These are phyloP conservation scores for Globisporangium irregulare DNA, from an alignment of 352 stramenopile genomes.

Conservation along the genomic window DNA sequence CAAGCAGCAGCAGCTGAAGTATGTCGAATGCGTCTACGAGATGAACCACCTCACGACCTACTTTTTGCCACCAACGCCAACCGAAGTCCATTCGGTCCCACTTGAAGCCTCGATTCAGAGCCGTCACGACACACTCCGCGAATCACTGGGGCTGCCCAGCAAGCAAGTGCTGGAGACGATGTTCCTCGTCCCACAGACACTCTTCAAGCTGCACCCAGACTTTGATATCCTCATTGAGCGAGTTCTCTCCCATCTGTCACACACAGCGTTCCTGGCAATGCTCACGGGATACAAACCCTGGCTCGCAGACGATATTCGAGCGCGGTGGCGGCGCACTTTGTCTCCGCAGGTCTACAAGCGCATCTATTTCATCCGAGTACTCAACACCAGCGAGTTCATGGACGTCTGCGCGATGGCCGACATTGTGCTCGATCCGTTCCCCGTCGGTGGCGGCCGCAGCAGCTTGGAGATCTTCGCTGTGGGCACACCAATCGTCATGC, in stretches of 20 bases:
- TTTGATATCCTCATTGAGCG: slow-evolving; percentile 49
- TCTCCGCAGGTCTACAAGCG: slow-evolving; percentile 22
- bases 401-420: slow-evolving; percentile 38
- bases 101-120: background rate
- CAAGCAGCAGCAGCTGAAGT: slow-evolving; percentile 22
- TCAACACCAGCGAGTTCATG: slow-evolving; percentile 41
- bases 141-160: slow-evolving; percentile 16
- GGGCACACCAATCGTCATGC: slow-evolving; percentile 58
- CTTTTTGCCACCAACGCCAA: slow-evolving; percentile 27
- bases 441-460: slow-evolving; percentile 52
- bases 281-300: slow-evolving; percentile 24
- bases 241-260: slow-evolving; percentile 24
- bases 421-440: slow-evolving; percentile 61
- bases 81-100: background rate
- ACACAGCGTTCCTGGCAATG: slow-evolving; percentile 37
- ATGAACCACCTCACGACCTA: slow-evolving; percentile 54
- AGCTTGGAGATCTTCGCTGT: slow-evolving; percentile 61
- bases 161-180: slow-evolving; percentile 22
- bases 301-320: slow-evolving; percentile 27
- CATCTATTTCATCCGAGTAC: slow-evolving; percentile 40
- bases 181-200: slow-evolving; percentile 58
- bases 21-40: slow-evolving; percentile 52
- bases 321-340: slow-evolving; percentile 27
- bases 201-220: slow-evolving; percentile 70
- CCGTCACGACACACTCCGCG: slow-evolving; percentile 9